Conservation (phyloP, 352 stramenopile genomes). For the Elongisporangium undulatum region DNA sequence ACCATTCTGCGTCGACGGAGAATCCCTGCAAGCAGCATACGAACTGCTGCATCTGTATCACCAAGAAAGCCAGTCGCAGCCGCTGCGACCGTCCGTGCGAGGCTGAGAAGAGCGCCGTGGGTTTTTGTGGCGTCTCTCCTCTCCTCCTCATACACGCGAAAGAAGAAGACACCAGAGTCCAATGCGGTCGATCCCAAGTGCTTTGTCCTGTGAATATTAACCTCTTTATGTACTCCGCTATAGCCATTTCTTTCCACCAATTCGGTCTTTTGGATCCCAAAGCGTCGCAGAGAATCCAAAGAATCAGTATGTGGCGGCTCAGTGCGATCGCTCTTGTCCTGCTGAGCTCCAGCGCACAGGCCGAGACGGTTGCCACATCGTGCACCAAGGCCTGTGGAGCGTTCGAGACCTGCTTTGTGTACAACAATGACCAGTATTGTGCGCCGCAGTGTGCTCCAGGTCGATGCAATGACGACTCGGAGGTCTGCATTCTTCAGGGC, state of each 20-base stretch:
- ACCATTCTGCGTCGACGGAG: slow-evolving; percentile 45
- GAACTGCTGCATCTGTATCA: slow-evolving; percentile 57
- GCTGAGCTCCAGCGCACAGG: not conserved
- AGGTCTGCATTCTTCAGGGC: slow-evolving; percentile 36
- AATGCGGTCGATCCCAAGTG: not conserved
- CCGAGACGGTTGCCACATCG: slow-evolving; percentile 1
- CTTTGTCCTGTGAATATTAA: not conserved
- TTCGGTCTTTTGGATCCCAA: not conserved
- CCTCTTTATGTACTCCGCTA: not conserved
- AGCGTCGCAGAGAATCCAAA: not conserved
- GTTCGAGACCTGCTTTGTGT: slow-evolving; percentile 44
- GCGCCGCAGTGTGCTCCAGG: slow-evolving; percentile 32
- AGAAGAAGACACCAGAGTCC: not conserved
- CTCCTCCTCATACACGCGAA: not conserved
- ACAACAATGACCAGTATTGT: slow-evolving; percentile 37
- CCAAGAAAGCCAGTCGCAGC: slow-evolving; percentile 5
- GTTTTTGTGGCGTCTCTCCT: not conserved
- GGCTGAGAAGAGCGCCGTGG: not conserved
- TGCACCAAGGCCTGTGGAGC: slow-evolving; percentile 17
- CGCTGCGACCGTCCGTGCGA: not conserved
- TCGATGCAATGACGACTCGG: slow-evolving; percentile 26
- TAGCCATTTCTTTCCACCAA: not conserved
- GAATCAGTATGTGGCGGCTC: not conserved
- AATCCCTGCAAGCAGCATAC: slow-evolving; percentile 68
- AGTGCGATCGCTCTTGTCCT: not conserved